A percentile compares a stretch with the other conserved stretches of the same genome.
phyloP scores from a whole-genome alignment of 2,329 filamentous ascomycete genomes.

The Alternaria rosae region DNA sequence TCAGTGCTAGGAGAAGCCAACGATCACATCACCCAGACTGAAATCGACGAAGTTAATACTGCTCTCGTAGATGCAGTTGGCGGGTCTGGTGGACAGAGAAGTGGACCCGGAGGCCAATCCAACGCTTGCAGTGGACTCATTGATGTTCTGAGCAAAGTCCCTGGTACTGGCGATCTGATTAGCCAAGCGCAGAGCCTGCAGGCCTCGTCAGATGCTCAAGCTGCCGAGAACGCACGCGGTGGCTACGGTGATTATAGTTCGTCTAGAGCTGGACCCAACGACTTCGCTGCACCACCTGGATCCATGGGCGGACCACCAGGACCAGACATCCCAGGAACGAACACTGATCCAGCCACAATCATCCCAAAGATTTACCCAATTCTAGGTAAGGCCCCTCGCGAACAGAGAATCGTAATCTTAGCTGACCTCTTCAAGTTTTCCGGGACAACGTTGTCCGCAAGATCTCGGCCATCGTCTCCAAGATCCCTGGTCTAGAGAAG shows the following conservation, averaged over 20 bases:
- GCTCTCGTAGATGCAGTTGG: conserved; percentile 52
- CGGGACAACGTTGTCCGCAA: conserved; percentile 90
- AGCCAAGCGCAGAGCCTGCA: conserved; percentile 58
- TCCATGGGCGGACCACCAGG: conserved; percentile 55
- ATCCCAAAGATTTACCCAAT: conserved; percentile 86
- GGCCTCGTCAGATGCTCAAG: conserved; percentile 57
- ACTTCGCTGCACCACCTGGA: conserved; percentile 54
- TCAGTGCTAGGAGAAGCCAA: conserved; percentile 60
- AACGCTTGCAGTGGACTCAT: conserved; percentile 61
- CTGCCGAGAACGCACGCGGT: conserved; percentile 54
- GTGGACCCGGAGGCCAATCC: conserved; percentile 42
- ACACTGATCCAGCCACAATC: conserved; percentile 68
- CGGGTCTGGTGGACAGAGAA: conserved; percentile 25
- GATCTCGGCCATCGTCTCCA: conserved; percentile 84
- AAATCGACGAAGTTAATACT: conserved; percentile 57
- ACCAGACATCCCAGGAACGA: conserved; percentile 74
- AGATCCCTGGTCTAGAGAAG: conserved; percentile 87
- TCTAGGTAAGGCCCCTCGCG: conserved; percentile 51
- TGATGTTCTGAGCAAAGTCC: conserved; percentile 76
- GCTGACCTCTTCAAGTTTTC: conserved; percentile 64
- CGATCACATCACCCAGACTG: conserved; percentile 58
- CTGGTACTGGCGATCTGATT: conserved; percentile 60
- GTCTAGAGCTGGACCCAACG: conserved; percentile 43
- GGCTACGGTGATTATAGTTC: conserved; percentile 49
- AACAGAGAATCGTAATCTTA: neutral